Conservation (phyloP, 1,284 basidiomycete species). For the Mycosarcoma mackinlayi region DNA sequence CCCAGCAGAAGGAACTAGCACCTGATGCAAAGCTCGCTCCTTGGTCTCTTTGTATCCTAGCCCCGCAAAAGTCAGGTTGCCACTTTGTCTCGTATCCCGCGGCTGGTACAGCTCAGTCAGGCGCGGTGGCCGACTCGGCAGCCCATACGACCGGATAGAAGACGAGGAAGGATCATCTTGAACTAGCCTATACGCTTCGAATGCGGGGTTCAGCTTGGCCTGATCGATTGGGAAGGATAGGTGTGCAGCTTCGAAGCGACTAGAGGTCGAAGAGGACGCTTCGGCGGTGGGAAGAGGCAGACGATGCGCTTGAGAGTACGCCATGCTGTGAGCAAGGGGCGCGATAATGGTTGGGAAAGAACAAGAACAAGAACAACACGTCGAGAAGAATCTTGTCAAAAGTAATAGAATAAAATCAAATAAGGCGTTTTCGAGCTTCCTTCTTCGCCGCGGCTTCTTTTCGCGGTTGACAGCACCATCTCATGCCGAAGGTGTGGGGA, state of each 20-base stretch:
- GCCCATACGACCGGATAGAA: slow-evolving; percentile 4
- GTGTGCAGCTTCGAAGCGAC: background rate
- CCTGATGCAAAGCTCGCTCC: slow-evolving; percentile 33
- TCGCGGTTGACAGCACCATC: background rate
- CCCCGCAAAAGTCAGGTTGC: slow-evolving; percentile 13
- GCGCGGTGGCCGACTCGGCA: slow-evolving; percentile 27
- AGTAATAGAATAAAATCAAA: background rate
- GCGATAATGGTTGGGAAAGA: background rate
- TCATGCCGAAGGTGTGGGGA: no score
- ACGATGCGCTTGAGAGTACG: slow-evolving; percentile 33
- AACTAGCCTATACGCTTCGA: slow-evolving; percentile 52
- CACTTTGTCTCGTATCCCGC: background rate
- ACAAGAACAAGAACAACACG: slow-evolving; percentile 6
- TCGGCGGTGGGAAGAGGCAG: slow-evolving; percentile 7
- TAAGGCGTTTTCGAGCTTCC: slow-evolving; percentile 4
- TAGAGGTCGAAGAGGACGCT: background rate
- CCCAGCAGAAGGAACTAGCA: slow-evolving; percentile 23
- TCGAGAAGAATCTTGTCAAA: background rate
- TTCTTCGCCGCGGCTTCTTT: slow-evolving; percentile 10
- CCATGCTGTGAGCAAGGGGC: no score
- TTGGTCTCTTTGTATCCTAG: slow-evolving; percentile 52
- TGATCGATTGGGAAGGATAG: slow-evolving; percentile 23
- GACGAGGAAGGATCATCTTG: slow-evolving; percentile 19
- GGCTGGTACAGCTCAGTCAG: slow-evolving; percentile 31
- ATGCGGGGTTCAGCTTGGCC: slow-evolving; percentile 28